Percentiles rank a stretch among this genome's conserved stretches.
Evolutionary conservation across 306 rosid genomes (phyloP).

Genomic region (Spatholobus suberectus): DNA sequence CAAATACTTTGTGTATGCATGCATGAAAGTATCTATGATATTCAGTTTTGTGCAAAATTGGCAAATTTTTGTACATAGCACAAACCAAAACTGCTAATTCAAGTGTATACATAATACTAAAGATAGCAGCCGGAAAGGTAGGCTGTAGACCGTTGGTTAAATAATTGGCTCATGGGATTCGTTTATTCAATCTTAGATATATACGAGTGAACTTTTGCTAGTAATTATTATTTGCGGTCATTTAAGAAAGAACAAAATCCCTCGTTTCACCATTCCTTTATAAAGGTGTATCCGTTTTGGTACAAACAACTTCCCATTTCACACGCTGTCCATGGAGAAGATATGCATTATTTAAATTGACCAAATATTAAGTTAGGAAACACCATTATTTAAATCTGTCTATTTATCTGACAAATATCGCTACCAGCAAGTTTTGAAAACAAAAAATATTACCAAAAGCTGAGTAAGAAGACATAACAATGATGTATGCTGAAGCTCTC

Average conservation of each 20-base stretch:
- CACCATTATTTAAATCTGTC: neutral
- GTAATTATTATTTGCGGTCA: neutral
- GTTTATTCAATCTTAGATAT: neutral
- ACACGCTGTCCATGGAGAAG: neutral
- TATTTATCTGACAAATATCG: neutral
- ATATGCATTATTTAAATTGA: conserved; percentile 3
- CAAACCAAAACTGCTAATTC: no score
- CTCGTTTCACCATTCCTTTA: neutral
- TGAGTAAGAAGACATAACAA: conserved; percentile 73
- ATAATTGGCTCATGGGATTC: neutral
- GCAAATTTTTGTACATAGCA: neutral
- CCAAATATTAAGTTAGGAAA: neutral
- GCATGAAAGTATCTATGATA: neutral
- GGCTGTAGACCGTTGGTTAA: neutral
- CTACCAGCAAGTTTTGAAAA: neutral
- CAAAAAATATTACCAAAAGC: conserved; percentile 60
- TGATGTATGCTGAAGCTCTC: conserved; percentile 83
- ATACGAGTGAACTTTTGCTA: neutral
- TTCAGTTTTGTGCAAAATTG: neutral
- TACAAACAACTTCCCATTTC: neutral
- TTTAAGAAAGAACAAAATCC: neutral
- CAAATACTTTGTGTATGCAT: neutral
- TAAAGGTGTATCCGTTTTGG: no score
- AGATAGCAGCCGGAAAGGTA: no score
- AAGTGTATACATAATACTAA: neutral